phyloP scores from a whole-genome alignment of 2,329 filamentous ascomycete genomes.

The Curvularia sp. region DNA sequence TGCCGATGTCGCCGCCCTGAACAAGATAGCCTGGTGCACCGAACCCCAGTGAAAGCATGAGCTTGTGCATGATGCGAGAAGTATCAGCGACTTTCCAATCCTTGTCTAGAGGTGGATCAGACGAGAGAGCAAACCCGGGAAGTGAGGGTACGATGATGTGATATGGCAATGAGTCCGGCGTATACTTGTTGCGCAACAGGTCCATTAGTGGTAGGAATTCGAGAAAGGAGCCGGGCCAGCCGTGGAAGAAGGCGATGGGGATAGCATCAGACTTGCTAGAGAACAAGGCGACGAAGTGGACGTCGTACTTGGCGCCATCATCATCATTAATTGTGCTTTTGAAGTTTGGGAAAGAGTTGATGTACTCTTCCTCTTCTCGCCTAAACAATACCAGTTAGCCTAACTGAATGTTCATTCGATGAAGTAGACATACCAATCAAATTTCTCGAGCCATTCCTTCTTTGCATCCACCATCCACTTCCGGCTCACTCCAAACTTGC shows the following conservation, averaged over 20 bases:
- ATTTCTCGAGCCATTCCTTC: conserved; percentile 39
- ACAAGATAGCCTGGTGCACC: conserved; percentile 57
- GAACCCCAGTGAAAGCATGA: conserved; percentile 63
- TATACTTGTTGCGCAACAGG: conserved; percentile 57
- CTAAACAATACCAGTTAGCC: conserved; percentile 13
- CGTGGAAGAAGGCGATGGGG: conserved; percentile 61
- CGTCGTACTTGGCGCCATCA: conserved; percentile 46
- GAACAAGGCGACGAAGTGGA: conserved; percentile 65
- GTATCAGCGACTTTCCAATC: conserved; percentile 53
- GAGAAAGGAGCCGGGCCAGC: conserved; percentile 62
- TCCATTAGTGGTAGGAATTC: conserved; percentile 64
- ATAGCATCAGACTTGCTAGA: conserved; percentile 59
- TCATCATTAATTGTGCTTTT: conserved; percentile 53
- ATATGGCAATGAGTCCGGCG: conserved; percentile 60
- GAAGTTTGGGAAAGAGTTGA: conserved; percentile 62
- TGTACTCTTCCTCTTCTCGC: conserved; percentile 51
- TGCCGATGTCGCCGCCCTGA: conserved; percentile 66
- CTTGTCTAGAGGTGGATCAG: conserved; percentile 55
- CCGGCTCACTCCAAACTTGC: conserved; percentile 41
- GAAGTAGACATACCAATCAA: conserved; percentile 42
- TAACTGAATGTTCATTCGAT: background rate
- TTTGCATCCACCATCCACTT: conserved; percentile 43
- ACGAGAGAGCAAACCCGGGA: conserved; percentile 62
- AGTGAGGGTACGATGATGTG: conserved; percentile 64
- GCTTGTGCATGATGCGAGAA: conserved; percentile 56